Percentiles rank a stretch among this genome's conserved stretches.
Evolutionary conservation across 306 rosid species (phyloP).

Genomic region (Sindora glabra): DNA sequence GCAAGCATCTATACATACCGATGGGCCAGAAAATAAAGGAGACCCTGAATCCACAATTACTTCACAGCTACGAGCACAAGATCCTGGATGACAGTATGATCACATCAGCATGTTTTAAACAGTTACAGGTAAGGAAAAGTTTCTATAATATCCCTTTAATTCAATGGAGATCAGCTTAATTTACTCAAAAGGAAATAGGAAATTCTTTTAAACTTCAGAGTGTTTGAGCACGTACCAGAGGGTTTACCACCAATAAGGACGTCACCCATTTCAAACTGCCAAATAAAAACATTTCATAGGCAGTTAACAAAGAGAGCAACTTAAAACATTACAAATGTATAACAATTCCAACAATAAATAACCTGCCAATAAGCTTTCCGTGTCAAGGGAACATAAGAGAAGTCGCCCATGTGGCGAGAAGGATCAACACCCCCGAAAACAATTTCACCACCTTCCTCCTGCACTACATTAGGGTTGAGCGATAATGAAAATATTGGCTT

Average conservation of each 20-base stretch:
- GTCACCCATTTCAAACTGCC: conserved; percentile 81
- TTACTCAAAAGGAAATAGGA: background rate
- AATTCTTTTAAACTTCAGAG: background rate
- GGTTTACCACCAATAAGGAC: conserved; percentile 66
- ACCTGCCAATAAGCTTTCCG: conserved; percentile 98
- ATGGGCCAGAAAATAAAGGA: conserved; percentile 86
- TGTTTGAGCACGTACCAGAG: conserved; percentile 43
- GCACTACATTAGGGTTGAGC: conserved; percentile 69
- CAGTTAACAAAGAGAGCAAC: too few species aligned
- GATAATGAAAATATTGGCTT: conserved; percentile 88
- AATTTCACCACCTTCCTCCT: conserved; percentile 76
- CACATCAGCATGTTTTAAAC: too few species aligned
- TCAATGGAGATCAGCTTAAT: too few species aligned
- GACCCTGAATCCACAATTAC: conserved; percentile 98
- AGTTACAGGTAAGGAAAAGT: too few species aligned
- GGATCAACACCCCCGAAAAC: conserved; percentile 97
- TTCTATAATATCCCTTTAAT: too few species aligned
- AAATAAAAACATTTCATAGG: conserved; percentile 2
- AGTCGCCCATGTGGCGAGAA: conserved; percentile 73
- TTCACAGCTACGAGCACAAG: conserved; percentile 53
- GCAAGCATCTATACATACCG: conserved; percentile 44
- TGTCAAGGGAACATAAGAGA: conserved; percentile 80
- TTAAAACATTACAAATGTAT: background rate
- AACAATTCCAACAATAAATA: conserved; percentile 1
- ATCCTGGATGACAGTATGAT: conserved; percentile 47